phyloP scores from a whole-genome alignment of 345 rosid species.

The Hibiscus trionum region DNA sequence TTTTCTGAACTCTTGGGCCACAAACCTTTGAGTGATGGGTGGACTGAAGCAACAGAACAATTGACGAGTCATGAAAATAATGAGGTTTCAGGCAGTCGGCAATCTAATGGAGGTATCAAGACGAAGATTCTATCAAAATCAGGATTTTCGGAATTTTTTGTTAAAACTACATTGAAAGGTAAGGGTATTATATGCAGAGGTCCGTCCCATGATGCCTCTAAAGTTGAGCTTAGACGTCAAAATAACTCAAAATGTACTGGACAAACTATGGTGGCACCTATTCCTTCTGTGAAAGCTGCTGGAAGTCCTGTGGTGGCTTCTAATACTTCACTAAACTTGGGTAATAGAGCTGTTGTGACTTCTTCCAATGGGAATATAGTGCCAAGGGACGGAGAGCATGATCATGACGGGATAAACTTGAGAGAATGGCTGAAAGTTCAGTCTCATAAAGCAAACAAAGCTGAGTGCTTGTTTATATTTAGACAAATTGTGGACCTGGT shows the following conservation, averaged over 20 bases:
- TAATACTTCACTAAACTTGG: constrained; percentile 28
- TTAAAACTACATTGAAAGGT: constrained; percentile 65
- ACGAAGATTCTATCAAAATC: constrained; percentile 83
- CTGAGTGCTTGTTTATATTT: constrained; percentile 62
- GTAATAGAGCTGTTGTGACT: constrained; percentile 25
- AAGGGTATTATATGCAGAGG: constrained; percentile 63
- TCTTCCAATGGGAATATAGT: constrained; percentile 30
- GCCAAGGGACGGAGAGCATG: constrained; percentile 23
- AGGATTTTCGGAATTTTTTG: constrained; percentile 82
- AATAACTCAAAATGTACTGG: constrained; percentile 28
- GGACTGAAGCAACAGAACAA: constrained; percentile 27
- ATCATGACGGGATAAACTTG: constrained; percentile 52
- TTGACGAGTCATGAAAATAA: constrained; percentile 24
- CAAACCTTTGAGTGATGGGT: constrained; percentile 20
- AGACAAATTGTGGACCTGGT: constrained; percentile 67
- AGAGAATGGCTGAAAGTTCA: constrained; percentile 66
- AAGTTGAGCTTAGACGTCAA: constrained; percentile 29
- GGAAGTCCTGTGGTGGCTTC: constrained; percentile 29
- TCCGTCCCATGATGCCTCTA: constrained; percentile 30
- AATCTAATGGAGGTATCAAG: constrained; percentile 42
- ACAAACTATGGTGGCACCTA: constrained; percentile 26
- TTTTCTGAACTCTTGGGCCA: constrained; percentile 35
- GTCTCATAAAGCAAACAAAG: constrained; percentile 44
- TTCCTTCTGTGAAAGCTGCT: constrained; percentile 32
- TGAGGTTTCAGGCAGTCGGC: constrained; percentile 24